Base-by-base conservation (phyloP, 2,329 filamentous ascomycete genomes). In the Leptodontidium sp. region DNA sequence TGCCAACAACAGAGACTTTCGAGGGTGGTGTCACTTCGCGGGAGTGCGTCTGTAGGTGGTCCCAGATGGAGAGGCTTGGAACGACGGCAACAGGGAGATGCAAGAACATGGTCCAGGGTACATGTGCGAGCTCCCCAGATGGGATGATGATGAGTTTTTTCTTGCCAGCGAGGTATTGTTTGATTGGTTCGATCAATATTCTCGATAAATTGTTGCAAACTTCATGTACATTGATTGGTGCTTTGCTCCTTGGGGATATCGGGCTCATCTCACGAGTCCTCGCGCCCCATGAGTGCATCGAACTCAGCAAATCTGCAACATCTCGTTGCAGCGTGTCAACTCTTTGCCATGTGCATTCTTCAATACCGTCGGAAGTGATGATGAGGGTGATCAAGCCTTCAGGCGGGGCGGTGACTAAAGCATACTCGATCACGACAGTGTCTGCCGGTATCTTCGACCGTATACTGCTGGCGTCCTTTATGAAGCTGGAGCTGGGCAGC, bases 291-390 rank as follows among this genome's bases (percentile, higher is more conserved):
- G 61, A 64, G 12, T 64, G 47, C 61, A 64, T 64, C 21, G 47
- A 52, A 29, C 45, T 55, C 17, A 64, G 35, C 1, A 64, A 29
- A 53, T 64, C 47, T 45, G 21, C 29, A 53, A 64, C 49, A 26
- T 55, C 50, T 24, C 32, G 26, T 43, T 52, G 47, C 2, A 64
- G n/a, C 24, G 47, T 53, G 21, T 64, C 61, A 12, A 55, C 50
- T 43, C 45, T 64, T n/a, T 64, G 61, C 61, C 49, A 64, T 21
- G 45, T 64, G 14, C 61, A 64, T 45, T 53, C 61, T 55, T 64
- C 40, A 17, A 64, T 64, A 9, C 47, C 61, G 52, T 64, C 47
- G 4, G 61, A 55, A 17, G 61, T 53, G 49, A 64, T 64, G 21
- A 64, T 24, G 21, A 64, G 32, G 29, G 61, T 49, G 21, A 64